Evolutionary conservation across 208 protist genomes (phyloP), one percentile per base, ranked within the genome.

Genomic region (Leishmania tropica): DNA sequence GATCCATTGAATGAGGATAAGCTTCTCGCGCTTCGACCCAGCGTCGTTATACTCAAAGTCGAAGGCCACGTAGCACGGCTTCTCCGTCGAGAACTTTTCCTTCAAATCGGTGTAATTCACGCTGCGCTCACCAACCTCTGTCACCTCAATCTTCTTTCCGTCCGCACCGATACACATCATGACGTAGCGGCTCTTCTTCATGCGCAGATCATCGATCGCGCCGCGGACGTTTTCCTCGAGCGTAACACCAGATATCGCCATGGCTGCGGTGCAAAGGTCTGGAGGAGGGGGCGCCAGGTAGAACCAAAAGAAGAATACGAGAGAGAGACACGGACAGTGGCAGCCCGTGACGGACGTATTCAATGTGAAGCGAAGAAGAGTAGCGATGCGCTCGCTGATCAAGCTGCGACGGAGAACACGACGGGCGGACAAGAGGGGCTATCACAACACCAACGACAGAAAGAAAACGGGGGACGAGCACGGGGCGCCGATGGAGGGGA

Each of bases 1-100:
- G 58, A 96, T 93, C 94, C 96, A 99, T 78, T 90, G 87, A 81
- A 98, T 89, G 77, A 98, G 90, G 76, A 97, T 81, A n/a, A 98
- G 86, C 90, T 98, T 98, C 78, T 94, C 94, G 70, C 91, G 88
- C 21, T 53, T 84, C 35, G 73, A 71, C 45, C 83, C 86, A n/a
- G 93, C 94, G 37, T 92, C 84, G 35, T 75, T 88, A 83, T 93
- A 98, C 84, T 96, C 93, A 71, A 96, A 97, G 88, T 99, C 97
- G 80, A 92, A 98, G 62, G 97, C 91, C 80, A 88, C 95, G 87
- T 99, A 99, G 79, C 93, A 93, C 62, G 97, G 97, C 77, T 95
- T 84, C 47, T 87, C 82, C 15, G 86, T 48, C 79, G 90, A 83
- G 40, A 99, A 84, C 73, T 92, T 87, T 0, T 28, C 72, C 28